Base-by-base conservation (phyloP, 2,329 filamentous ascomycete species). In the Tolypocladium cylindrosporum region DNA sequence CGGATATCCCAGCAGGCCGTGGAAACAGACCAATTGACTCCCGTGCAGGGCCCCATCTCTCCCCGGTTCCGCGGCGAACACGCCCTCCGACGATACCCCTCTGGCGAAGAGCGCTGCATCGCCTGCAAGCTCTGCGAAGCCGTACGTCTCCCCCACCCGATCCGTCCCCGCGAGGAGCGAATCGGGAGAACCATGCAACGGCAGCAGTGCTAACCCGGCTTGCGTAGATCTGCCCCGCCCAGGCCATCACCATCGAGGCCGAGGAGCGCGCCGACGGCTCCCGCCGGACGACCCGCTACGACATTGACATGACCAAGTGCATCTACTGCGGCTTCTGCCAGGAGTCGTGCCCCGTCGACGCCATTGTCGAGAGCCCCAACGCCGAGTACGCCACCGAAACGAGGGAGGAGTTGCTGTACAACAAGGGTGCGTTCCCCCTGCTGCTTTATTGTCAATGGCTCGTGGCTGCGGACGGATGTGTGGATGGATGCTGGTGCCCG, bases 251-350 rank as follows among this genome's bases (percentile, higher is more conserved):
- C 56, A 99, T 99, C 68, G 94, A 99, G 79, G 94, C 94, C 58
- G 94, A 99, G 76, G 94, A 99, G 81, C 91, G 94, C 72, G 90
- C 90, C 70, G 94, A 99, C 69, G 94, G 94, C 63, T 95, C 90
- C 70, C 87, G 94, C 75, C 86, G 94, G 72, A 99, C 94, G 55
- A 97, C 93, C 60, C 87, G 93, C 72, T 99, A 99, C 78, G 94
- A 99, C 74, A 97, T 99, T 72, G 94, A 99, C 78, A 99, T 99
- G 94, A 97, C 94, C 70, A 99, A 99, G 83, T 99, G 94, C 80
- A 99, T 99, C 77, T 99, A 97, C 85, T 97, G 94, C 75, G 94
- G 94, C 55, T 95, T 96, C 79, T 97, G 94, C 84, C 93, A 97
- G 80, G 94, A 99, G 81, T 96, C 90, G 64, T 99, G 94, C 79